Evolutionary conservation across 225 moss, liverwort and hornwort species (phyloP).

Genomic region (Marchantia polymorpha): DNA sequence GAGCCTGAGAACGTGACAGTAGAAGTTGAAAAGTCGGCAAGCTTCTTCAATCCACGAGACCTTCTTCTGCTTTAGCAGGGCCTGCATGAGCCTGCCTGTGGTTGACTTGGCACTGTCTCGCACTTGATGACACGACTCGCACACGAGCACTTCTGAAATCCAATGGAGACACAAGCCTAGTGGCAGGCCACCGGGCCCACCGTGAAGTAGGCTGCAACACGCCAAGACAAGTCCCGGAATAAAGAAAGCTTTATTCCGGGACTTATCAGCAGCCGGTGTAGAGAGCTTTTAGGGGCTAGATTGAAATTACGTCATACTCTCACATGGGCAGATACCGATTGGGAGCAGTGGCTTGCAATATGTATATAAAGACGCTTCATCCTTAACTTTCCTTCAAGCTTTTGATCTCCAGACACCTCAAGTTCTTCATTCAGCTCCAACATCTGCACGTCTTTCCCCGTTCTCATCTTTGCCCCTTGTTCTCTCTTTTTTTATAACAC

Average conservation of each 20-base stretch:
- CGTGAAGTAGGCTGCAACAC: not conserved
- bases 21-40: constrained; percentile 13
- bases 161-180: not conserved
- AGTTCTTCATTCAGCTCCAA: too few species aligned
- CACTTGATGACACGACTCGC: not conserved
- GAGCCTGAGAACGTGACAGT: not conserved
- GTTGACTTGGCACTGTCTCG: constrained; percentile 10
- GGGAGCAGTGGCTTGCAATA: too few species aligned
- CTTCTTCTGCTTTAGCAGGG: not conserved
- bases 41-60: not conserved
- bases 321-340: too few species aligned
- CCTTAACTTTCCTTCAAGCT: too few species aligned
- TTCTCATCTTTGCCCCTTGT: too few species aligned
- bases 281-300: too few species aligned
- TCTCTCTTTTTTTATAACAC: too few species aligned
- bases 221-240: not conserved
- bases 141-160: not conserved
- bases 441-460: too few species aligned
- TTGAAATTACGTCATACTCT: too few species aligned
- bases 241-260: not conserved
- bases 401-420: too few species aligned
- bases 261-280: too few species aligned
- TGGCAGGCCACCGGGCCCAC: not conserved
- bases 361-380: too few species aligned
- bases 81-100: not conserved